Evolutionary conservation across 768 basidiomycete genomes (phyloP).

Genomic region (Trametes gibbosa): DNA sequence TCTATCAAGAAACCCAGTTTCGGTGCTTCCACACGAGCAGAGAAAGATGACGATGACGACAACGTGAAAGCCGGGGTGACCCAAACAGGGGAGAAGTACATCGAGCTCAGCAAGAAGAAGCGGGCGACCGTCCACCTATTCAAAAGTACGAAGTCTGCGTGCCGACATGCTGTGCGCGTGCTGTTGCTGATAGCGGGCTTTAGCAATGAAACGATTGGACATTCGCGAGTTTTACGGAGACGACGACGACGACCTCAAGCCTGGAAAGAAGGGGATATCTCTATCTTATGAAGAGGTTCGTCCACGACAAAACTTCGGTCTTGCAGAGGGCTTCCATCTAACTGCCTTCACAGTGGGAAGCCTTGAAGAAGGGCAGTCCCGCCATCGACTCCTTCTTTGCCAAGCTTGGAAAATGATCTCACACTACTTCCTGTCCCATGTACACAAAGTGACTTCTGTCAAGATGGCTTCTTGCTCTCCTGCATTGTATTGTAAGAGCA

Average conservation of each 20-base stretch:
- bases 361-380: constrained; percentile 41
- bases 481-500: not conserved
- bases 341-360: constrained; percentile 48
- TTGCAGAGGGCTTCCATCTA: not conserved
- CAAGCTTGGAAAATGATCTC: constrained; percentile 11
- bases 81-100: constrained; percentile 51
- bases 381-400: constrained; percentile 54
- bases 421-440: not conserved
- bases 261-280: constrained; percentile 81
- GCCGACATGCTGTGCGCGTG: constrained; percentile 25
- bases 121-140: constrained; percentile 55
- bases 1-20: constrained; percentile 8
- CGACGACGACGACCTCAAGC: constrained; percentile 53
- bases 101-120: constrained; percentile 72
- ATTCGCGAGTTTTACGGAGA: constrained; percentile 77
- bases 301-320: not conserved
- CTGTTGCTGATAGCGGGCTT: constrained; percentile 2
- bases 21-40: not conserved
- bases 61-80: constrained; percentile 11
- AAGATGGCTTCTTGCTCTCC: not conserved
- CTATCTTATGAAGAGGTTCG: constrained; percentile 61
- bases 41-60: not conserved
- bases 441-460: not conserved
- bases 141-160: constrained; percentile 38
- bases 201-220: constrained; percentile 58